Percentiles rank a stretch among this genome's conserved stretches.
phyloP scores from a whole-genome alignment of 163 green algal genomes.

The Volvox carteri region DNA sequence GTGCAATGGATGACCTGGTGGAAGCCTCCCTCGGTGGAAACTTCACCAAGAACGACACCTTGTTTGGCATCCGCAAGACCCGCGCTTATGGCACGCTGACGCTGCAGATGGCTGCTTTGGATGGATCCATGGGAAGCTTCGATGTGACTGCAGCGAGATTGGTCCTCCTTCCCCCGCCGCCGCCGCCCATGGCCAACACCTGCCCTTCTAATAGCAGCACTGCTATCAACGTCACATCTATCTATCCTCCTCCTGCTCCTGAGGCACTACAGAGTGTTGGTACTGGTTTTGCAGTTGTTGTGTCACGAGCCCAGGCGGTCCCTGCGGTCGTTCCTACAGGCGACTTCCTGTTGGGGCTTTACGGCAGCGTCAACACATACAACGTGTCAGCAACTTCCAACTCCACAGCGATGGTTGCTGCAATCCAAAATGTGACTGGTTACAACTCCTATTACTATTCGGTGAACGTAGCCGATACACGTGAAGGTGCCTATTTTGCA shows the following conservation, averaged over 20 bases:
- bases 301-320: background rate
- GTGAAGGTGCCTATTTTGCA: constrained; percentile 48
- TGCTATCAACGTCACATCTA: background rate
- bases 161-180: background rate
- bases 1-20: background rate
- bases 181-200: background rate
- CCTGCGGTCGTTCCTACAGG: background rate
- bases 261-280: background rate
- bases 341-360: background rate
- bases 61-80: constrained; percentile 45
- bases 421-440: constrained; percentile 21
- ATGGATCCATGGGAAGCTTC: background rate
- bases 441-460: background rate
- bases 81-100: background rate
- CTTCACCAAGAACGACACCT: background rate
- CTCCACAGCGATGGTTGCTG: background rate
- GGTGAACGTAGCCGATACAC: background rate
- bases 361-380: background rate
- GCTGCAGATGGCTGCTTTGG: constrained; percentile 12
- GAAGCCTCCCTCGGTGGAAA: background rate
- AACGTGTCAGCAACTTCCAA: constrained; percentile 20
- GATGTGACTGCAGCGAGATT: background rate
- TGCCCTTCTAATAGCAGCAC: background rate
- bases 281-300: background rate
- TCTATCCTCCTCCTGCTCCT: background rate